phyloP scores from a whole-genome alignment of 2,329 filamentous ascomycete genomes.

The Niveomyces coronatus region DNA sequence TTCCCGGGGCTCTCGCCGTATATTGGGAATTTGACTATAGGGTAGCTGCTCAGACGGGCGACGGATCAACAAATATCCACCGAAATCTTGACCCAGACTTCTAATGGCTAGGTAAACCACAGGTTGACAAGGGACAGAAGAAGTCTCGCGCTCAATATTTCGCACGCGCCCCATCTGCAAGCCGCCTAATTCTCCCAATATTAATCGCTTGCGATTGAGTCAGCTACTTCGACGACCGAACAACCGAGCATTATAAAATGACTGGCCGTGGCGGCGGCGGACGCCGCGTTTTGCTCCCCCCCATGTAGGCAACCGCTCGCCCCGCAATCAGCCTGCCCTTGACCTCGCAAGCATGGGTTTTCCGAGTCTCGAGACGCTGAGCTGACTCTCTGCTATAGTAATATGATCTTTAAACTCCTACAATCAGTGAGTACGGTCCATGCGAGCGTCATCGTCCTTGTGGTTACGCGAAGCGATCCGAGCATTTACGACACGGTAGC shows the following conservation, averaged over 20 bases:
- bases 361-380: background rate
- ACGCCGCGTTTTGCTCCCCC: slow-evolving; percentile 49
- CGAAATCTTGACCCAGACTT: slow-evolving; percentile 6
- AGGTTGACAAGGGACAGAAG: background rate
- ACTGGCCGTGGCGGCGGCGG: slow-evolving; percentile 50
- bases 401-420: slow-evolving; percentile 62
- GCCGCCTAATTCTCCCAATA: background rate
- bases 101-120: slow-evolving; percentile 1
- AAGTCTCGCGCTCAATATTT: slow-evolving; percentile 1
- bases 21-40: background rate
- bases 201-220: too few species aligned
- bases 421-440: slow-evolving; percentile 37
- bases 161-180: slow-evolving; percentile 1
- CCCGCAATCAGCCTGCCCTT: background rate
- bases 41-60: background rate
- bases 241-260: too few species aligned
- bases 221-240: too few species aligned
- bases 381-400: slow-evolving; percentile 24
- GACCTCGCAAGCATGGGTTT: background rate
- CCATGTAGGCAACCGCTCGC: slow-evolving; percentile 31
- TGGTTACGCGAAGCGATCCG: slow-evolving; percentile 2
- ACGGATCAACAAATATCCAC: slow-evolving; percentile 12
- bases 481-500: background rate
- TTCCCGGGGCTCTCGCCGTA: too few species aligned
- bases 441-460: background rate